Base-by-base conservation (phyloP, 208 protist species). In the Trypanosoma congolense region DNA sequence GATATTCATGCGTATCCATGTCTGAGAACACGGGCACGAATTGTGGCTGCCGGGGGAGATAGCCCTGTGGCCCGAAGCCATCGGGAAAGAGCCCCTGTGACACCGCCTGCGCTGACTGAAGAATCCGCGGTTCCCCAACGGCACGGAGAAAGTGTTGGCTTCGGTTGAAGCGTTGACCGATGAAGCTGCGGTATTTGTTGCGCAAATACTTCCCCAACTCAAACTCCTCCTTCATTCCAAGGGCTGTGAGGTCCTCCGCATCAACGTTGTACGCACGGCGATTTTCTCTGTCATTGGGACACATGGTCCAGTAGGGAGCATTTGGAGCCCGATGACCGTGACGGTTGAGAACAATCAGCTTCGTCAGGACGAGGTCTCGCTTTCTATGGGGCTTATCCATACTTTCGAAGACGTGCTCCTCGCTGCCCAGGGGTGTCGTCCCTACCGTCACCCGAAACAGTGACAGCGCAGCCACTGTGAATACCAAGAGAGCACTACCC, bases 1-100 rank as follows among this genome's bases (percentile, higher is more conserved):
- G 71, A 56, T 89, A 92, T 65, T 92, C 84, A 56, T 92, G 84
- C 41, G 80, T 87, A 63, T 89, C 76, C 84, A 92, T 88, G 51
- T 92, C 84, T 1, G 80, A 82, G 58, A 89, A 92, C 47, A 92
- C 66, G 29, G 84, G 84, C 19, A 89, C 76, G 66, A 89, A 92
- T 54, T 92, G 84, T 3, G 84, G 84, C 2, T 75, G 75, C 0
- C 66, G 65, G 8, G 84, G 84, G 44, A 92, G 63, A 61, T 72
- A 87, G 18, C 75, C 80, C 19, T 66, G 77, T 0, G 77, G 80
- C 50, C 84, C 84, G 61, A 81, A 92, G 24, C 84, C 84, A 28
- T 88, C 73, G 2, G 84, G 84, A 56, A 88, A 92, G 29, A 92
- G 56, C 24, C 78, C 84, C 52, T 84, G 75, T 30, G 80, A 69